phyloP scores from a whole-genome alignment of 2,329 filamentous ascomycete genomes.

The Bretziella fagacearum region DNA sequence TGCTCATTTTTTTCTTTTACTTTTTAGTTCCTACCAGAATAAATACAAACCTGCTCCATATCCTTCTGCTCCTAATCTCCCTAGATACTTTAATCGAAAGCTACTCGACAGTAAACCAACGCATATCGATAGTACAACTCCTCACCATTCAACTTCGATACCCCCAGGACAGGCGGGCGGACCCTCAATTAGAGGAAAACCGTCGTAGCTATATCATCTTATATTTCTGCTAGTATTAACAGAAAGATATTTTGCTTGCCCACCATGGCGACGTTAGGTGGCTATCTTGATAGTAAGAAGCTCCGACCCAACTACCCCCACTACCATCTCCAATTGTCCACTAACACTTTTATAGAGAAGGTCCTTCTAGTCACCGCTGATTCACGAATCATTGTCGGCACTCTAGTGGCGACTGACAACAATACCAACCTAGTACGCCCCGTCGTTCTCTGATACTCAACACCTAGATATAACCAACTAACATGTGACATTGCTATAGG shows the following conservation, averaged over 20 bases:
- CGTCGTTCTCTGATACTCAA: background rate
- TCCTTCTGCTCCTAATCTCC: no score
- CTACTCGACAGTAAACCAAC: no score
- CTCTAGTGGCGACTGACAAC: slow-evolving; percentile 71
- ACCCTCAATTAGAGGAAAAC: no score
- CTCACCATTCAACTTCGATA: no score
- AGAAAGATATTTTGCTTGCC: background rate
- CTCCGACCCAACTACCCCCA: slow-evolving; percentile 4
- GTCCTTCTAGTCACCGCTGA: slow-evolving; percentile 85
- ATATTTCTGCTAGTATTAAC: no score
- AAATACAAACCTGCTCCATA: no score
- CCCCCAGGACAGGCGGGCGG: no score
- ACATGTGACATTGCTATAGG: slow-evolving; percentile 27
- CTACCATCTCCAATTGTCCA: background rate
- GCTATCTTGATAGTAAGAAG: slow-evolving; percentile 28
- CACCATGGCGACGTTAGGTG: slow-evolving; percentile 28
- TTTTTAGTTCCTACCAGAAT: no score
- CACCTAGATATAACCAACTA: background rate
- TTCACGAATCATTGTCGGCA: slow-evolving; percentile 72
- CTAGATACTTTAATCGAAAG: no score
- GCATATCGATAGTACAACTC: no score
- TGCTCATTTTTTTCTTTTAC: background rate
- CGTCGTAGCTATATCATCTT: no score
- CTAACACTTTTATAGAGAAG: slow-evolving; percentile 44
- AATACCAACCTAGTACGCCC: slow-evolving; percentile 65